Percentiles rank a stretch among this genome's conserved stretches.
Evolutionary conservation across 2,329 filamentous ascomycete species (phyloP).

Genomic region (Fonsecaea nubica): DNA sequence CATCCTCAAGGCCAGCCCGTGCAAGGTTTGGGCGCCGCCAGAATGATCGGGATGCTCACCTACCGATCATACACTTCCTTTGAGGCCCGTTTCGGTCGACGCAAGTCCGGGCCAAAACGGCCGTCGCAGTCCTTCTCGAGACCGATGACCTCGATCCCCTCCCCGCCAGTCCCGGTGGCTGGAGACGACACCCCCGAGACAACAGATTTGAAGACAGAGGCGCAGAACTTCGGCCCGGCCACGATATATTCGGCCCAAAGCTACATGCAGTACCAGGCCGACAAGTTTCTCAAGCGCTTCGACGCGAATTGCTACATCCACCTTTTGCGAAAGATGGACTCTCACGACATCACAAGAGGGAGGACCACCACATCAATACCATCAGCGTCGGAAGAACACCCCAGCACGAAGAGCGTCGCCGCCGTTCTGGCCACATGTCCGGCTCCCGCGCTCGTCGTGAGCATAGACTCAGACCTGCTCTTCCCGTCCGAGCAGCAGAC

Average conservation of each 20-base stretch:
- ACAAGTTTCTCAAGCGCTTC: constrained; percentile 95
- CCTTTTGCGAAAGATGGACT: constrained; percentile 95
- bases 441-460: constrained; percentile 87
- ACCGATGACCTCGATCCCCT: constrained; percentile 6
- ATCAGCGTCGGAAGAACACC: neutral
- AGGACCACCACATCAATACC: constrained; percentile 64
- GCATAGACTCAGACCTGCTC: constrained; percentile 92
- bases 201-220: constrained; percentile 20
- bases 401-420: constrained; percentile 67
- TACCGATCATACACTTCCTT: constrained; percentile 97
- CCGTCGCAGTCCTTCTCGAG: constrained; percentile 1
- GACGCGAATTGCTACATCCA: constrained; percentile 99
- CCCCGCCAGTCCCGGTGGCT: constrained; percentile 33
- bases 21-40: constrained; percentile 86
- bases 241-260: constrained; percentile 88
- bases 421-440: constrained; percentile 64
- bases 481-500: constrained; percentile 97
- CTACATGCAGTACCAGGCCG: constrained; percentile 93
- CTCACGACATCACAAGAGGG: constrained; percentile 87
- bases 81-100: constrained; percentile 92
- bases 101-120: constrained; percentile 72
- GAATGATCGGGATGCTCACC: constrained; percentile 94
- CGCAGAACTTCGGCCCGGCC: constrained; percentile 7
- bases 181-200: neutral
- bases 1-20: constrained; percentile 74